Base-by-base conservation (phyloP, 2,329 filamentous ascomycete genomes). In the Colletotrichum truncatum region DNA sequence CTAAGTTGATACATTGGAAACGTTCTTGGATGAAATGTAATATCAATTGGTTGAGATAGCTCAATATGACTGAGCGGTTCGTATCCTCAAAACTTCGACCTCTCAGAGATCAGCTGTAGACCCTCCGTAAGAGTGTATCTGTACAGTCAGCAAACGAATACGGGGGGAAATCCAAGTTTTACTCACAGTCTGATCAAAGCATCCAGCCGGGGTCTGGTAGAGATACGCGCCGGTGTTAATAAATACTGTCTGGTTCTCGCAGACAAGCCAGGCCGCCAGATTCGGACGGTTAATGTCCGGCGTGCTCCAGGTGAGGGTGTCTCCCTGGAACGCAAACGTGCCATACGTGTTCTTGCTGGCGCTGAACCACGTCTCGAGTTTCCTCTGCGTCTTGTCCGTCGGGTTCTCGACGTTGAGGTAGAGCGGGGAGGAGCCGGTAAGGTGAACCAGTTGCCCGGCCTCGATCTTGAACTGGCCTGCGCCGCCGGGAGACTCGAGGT, bases 401-500 rank as follows among this genome's bases (percentile, higher is more conserved):
- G 84, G 78, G 69, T 79, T 73, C 63, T 84, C 81, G 9, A 87
- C 82, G 66, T 80, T 78, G 67, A 83, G 74, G 72, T 84, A 84
- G 32, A 84, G 74, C 48, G 78, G 72, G 28, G 76, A 73, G 14
- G 75, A 71, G 48, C 78, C 77, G 8, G 79, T 80, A 55, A 86
- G 77, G 69, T 86, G 81, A 2, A 87, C 81, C 1, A 88, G 81
- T 74, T 89, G 87, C 0, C 85, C 86, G 45, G 79, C 76, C 4
- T 82, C 77, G 61, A 89, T 79, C 67, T 85, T 83, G 77, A 85
- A 88, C 73, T 89, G 86, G 0, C 87, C 87, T 0, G 87, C 87
- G 1, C 82, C 84, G 6, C 77, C 82, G 74, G 83, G 80, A 64
- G 78, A 80, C 48, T 81, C 81, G 58, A 89, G 78, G 26, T 87